A percentile compares a stretch with the other conserved stretches of the same genome.
Conservation (phyloP, 2,329 filamentous ascomycete genomes). For the Blastomyces percursus region DNA sequence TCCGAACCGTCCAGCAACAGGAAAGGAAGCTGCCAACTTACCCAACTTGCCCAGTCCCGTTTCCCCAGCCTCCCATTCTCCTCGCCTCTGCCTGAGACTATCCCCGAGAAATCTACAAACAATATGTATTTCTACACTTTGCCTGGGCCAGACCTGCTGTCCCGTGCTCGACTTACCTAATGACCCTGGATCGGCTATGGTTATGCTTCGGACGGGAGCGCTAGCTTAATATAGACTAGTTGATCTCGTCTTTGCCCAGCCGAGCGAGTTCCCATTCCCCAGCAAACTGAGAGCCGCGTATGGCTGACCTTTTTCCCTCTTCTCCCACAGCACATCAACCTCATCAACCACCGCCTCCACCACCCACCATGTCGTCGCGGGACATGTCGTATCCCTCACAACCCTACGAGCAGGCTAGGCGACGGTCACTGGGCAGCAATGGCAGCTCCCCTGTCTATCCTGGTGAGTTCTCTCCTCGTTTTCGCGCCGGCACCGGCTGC, state of each 20-base stretch:
- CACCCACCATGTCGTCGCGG: slow-evolving; percentile 16
- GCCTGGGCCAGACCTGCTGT: not conserved
- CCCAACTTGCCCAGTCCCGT: not conserved
- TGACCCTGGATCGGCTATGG: slow-evolving; percentile 16
- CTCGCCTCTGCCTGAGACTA: not conserved
- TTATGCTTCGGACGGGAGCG: slow-evolving; percentile 23
- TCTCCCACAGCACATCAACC: slow-evolving; percentile 1
- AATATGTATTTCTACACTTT: not conserved
- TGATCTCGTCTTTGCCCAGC: slow-evolving; percentile 16
- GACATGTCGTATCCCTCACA: slow-evolving; percentile 28
- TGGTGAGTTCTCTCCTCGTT: slow-evolving; percentile 22
- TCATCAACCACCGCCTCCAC: not conserved
- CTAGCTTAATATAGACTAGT: slow-evolving; percentile 24
- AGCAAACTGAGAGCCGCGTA: slow-evolving; percentile 12
- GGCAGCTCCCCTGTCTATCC: slow-evolving; percentile 26
- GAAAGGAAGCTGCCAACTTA: not conserved
- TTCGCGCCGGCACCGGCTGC: not conserved
- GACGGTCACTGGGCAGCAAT: slow-evolving; percentile 28
- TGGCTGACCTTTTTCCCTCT: slow-evolving; percentile 6
- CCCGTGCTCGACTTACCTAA: slow-evolving; percentile 8
- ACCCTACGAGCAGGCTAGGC: slow-evolving; percentile 25
- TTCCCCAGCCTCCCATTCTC: not conserved
- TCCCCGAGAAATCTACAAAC: not conserved
- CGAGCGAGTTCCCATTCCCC: slow-evolving; percentile 15
- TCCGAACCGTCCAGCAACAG: not conserved